A percentile compares a stretch with the other conserved stretches of the same genome.
phyloP scores from a whole-genome alignment of 805 yeast genomes.

The Teunomyces aglyptinius region DNA sequence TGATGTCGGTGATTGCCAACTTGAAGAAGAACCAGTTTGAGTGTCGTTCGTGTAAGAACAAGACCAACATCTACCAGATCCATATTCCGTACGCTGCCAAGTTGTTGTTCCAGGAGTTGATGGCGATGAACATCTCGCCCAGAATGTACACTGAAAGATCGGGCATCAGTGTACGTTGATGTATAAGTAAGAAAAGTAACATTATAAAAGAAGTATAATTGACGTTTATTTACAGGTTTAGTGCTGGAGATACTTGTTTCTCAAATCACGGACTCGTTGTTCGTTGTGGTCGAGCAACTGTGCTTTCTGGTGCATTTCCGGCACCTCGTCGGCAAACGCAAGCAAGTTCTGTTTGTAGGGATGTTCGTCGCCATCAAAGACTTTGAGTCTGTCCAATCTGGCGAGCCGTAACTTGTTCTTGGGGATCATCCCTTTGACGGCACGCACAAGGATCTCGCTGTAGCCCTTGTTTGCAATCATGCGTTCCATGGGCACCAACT shows the following conservation, averaged over 20 bases:
- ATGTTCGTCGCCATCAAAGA: conserved; percentile 83
- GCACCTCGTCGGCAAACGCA: conserved; percentile 81
- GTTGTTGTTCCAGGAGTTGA: conserved; percentile 94
- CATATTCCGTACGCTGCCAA: conserved; percentile 99
- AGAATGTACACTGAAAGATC: conserved; percentile 93
- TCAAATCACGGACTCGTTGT: conserved; percentile 29
- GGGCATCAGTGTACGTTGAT: conserved; percentile 46
- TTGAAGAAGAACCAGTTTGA: conserved; percentile 96
- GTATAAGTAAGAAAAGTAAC: conserved; percentile 1
- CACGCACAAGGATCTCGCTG: conserved; percentile 79
- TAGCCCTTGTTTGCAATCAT: conserved; percentile 77
- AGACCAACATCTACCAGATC: conserved; percentile 95
- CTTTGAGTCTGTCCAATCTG: conserved; percentile 80
- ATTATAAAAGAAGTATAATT: no score
- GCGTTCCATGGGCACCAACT: conserved; percentile 76
- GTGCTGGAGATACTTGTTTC: conserved; percentile 31
- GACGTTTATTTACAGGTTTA: conserved; percentile 9
- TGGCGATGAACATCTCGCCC: conserved; percentile 99
- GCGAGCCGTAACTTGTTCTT: conserved; percentile 78
- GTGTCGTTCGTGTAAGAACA: conserved; percentile 97
- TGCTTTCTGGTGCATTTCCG: conserved; percentile 45
- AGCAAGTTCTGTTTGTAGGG: conserved; percentile 82
- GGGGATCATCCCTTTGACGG: conserved; percentile 96
- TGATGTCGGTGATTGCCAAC: conserved; percentile 97
- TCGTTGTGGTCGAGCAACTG: conserved; percentile 37